Conservation (phyloP, 2,329 filamentous ascomycete species). For the Hymenoscyphus scutula region DNA sequence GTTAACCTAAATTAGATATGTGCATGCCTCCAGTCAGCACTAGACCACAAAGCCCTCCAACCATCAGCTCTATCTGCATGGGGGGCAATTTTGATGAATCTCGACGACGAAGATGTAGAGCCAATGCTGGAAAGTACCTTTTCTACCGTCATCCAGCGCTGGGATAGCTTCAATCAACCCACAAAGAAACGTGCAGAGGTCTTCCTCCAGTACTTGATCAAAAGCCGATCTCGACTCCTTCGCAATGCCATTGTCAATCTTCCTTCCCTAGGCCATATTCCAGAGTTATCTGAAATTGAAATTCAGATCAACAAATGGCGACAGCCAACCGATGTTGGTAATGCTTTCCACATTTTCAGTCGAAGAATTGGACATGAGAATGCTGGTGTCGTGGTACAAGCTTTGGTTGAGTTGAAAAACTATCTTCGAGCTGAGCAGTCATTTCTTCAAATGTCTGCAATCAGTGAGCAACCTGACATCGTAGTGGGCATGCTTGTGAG, state of each 20-base stretch:
- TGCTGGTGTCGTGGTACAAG: constrained; percentile 77
- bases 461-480: constrained; percentile 79
- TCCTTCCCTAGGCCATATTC: constrained; percentile 72
- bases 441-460: constrained; percentile 73
- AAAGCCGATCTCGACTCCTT: constrained; percentile 46
- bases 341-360: constrained; percentile 68
- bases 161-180: constrained; percentile 61
- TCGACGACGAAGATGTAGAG: constrained; percentile 77
- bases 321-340: constrained; percentile 61
- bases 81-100: constrained; percentile 70
- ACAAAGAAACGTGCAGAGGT: constrained; percentile 59
- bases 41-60: constrained; percentile 72
- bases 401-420: constrained; percentile 70
- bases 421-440: constrained; percentile 73
- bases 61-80: constrained; percentile 80
- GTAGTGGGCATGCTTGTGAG: constrained; percentile 71
- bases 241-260: constrained; percentile 69
- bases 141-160: constrained; percentile 80
- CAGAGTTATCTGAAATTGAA: constrained; percentile 67
- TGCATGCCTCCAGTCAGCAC: constrained; percentile 84
- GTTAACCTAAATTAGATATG: constrained; percentile 60
- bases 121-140: constrained; percentile 84
- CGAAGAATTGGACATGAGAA: constrained; percentile 79
- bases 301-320: constrained; percentile 63
- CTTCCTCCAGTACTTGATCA: constrained; percentile 53